These are phyloP conservation scores for Cercophora sp. DNA, from an alignment of 495 filamentous ascomycete species.

Conservation along the genomic window DNA sequence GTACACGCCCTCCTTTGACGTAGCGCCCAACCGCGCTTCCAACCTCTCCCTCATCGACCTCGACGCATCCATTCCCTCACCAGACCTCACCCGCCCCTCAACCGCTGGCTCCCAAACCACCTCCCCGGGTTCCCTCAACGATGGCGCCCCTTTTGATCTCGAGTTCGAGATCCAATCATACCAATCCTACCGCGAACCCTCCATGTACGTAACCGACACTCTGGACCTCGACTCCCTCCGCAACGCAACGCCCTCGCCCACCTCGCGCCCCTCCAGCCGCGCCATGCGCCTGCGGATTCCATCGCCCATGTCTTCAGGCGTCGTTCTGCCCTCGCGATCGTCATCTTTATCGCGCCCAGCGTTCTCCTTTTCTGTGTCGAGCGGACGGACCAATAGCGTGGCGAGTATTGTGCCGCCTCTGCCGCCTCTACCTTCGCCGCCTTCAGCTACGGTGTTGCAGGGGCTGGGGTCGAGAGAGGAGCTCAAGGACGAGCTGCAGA, in stretches of 20 bases:
- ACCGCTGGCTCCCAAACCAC: slow-evolving; percentile 10
- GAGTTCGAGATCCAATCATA: slow-evolving; percentile 8
- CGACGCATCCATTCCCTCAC: not conserved
- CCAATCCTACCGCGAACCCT: slow-evolving; percentile 8
- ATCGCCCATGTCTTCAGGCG: not conserved
- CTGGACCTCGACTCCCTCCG: not conserved
- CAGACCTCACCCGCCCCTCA: slow-evolving; percentile 6
- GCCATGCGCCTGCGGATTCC: not conserved
- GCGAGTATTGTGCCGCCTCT: slow-evolving; percentile 4
- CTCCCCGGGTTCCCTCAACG: slow-evolving; percentile 8
- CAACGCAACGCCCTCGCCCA: not conserved
- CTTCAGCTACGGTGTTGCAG: slow-evolving; percentile 6
- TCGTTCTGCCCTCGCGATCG: not conserved
- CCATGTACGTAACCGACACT: slow-evolving; percentile 6
- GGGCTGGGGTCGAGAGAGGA: slow-evolving; percentile 6
- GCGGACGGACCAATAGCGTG: not conserved
- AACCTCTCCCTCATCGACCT: slow-evolving; percentile 11
- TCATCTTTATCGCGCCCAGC: not conserved
- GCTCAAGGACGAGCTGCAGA: slow-evolving; percentile 9
- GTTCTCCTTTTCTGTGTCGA: too few species aligned
- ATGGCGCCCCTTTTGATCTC: slow-evolving; percentile 10
- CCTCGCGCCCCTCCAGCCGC: not conserved
- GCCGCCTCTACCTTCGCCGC: slow-evolving; percentile 7
- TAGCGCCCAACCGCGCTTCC: slow-evolving; percentile 6
- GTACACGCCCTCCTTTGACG: not conserved